Evolutionary conservation across 176 grass and related monocot species (phyloP).

Genomic region (Zizania latifolia): DNA sequence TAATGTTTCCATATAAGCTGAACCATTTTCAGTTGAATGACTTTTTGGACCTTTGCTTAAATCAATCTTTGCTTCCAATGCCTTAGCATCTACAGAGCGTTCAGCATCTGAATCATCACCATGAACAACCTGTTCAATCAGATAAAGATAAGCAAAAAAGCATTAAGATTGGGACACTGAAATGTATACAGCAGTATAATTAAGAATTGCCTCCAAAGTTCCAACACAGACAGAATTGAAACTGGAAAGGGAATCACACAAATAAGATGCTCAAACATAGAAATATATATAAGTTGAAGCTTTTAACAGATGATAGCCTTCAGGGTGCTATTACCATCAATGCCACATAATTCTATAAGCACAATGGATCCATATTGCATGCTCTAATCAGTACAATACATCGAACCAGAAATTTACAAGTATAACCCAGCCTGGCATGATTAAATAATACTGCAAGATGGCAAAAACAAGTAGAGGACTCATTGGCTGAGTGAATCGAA

Average conservation of each 20-base stretch:
- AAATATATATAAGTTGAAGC: not conserved
- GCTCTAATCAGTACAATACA: not conserved
- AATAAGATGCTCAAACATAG: not conserved
- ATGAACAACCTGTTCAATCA: slow-evolving; percentile 66
- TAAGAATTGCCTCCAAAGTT: not conserved
- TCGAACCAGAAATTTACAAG: not conserved
- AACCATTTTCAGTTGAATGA: slow-evolving; percentile 43
- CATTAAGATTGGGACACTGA: not conserved
- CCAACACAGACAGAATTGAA: not conserved
- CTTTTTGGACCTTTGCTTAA: slow-evolving; percentile 45
- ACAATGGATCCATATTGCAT: not conserved
- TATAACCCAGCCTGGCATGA: not conserved
- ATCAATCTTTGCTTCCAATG: slow-evolving; percentile 35
- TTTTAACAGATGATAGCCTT: not conserved
- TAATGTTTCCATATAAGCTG: slow-evolving; percentile 28
- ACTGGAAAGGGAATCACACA: not conserved
- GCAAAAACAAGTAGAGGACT: not conserved
- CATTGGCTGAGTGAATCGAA: not conserved
- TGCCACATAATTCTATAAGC: not conserved
- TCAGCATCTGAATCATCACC: slow-evolving; percentile 64
- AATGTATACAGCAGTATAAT: not conserved
- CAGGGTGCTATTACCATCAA: not conserved
- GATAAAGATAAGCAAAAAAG: slow-evolving; percentile 8
- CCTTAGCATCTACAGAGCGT: slow-evolving; percentile 31
- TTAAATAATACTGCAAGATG: not conserved